Evolutionary conservation across 177 flowering plant genomes (phyloP).

Genomic region (Vitis hybrid): DNA sequence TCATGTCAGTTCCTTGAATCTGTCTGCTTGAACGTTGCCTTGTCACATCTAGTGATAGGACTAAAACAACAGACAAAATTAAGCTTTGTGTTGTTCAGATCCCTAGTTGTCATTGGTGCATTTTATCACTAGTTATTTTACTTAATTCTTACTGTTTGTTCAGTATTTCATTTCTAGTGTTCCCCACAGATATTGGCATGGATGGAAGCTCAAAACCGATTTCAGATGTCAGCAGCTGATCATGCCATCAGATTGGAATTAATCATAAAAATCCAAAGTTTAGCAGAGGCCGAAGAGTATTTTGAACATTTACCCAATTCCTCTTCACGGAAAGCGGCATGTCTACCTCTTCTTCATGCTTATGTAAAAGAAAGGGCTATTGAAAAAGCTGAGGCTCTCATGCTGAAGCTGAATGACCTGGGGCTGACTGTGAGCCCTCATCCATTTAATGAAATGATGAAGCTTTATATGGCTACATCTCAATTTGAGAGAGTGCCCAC

Average conservation of each 20-base stretch:
- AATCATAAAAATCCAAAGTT: conserved; percentile 31
- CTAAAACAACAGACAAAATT: too few species aligned
- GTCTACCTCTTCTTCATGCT: conserved; percentile 45
- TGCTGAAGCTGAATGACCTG: conserved; percentile 41
- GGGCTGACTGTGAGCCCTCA: conserved; percentile 46
- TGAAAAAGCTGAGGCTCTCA: conserved; percentile 49
- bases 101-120: too few species aligned
- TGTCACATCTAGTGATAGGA: too few species aligned
- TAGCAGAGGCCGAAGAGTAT: conserved; percentile 50
- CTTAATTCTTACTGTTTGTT: too few species aligned
- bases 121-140: too few species aligned
- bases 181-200: conserved; percentile 23
- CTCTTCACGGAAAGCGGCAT: conserved; percentile 42
- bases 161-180: too few species aligned
- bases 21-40: too few species aligned
- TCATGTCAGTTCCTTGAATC: too few species aligned
- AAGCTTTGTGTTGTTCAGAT: too few species aligned
- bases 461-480: conserved; percentile 47
- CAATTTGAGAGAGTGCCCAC: conserved; percentile 39
- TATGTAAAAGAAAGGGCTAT: conserved; percentile 40
- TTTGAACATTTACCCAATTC: conserved; percentile 30
- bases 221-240: conserved; percentile 36
- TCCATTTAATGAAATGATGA: conserved; percentile 64
- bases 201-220: conserved; percentile 35
- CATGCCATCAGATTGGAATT: conserved; percentile 40